These are phyloP conservation scores for Oryza nivara DNA, from an alignment of 176 grass and related monocot genomes.

Conservation along the genomic window DNA sequence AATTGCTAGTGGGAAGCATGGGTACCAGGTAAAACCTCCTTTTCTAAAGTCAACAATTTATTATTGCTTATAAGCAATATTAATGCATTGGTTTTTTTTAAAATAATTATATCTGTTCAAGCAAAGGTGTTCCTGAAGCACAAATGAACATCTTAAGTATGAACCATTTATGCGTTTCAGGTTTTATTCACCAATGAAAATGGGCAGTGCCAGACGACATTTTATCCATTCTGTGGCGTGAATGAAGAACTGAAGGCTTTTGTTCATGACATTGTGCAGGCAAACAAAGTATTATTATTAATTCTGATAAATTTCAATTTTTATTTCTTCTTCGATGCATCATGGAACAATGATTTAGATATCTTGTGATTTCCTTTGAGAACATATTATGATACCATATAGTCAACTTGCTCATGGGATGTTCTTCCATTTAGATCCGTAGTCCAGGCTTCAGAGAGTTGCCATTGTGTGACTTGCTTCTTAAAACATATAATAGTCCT, in stretches of 20 bases:
- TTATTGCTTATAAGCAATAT: constrained; percentile 14
- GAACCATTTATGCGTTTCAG: constrained; percentile 48
- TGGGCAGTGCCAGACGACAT: constrained; percentile 72
- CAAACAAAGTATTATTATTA: constrained; percentile 55
- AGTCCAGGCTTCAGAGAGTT: no score
- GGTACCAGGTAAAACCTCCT: constrained; percentile 68
- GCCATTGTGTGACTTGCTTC: no score
- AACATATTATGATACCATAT: neutral
- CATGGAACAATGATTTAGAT: neutral
- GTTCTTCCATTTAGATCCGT: constrained; percentile 9
- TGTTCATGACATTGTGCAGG: constrained; percentile 71
- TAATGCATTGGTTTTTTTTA: neutral
- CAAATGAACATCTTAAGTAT: constrained; percentile 17
- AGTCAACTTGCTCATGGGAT: neutral
- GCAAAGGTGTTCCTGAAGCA: neutral
- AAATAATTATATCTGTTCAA: constrained; percentile 19
- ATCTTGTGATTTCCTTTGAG: neutral
- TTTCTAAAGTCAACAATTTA: neutral
- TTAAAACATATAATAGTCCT: neutral
- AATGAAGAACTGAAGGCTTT: constrained; percentile 90
- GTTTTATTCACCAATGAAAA: constrained; percentile 64
- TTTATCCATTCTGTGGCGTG: constrained; percentile 91
- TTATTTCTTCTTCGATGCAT: neutral
- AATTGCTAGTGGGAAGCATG: constrained; percentile 79
- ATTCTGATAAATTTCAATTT: no score